phyloP scores from a whole-genome alignment of 331 rosid genomes.

The Telfairia occidentalis region DNA sequence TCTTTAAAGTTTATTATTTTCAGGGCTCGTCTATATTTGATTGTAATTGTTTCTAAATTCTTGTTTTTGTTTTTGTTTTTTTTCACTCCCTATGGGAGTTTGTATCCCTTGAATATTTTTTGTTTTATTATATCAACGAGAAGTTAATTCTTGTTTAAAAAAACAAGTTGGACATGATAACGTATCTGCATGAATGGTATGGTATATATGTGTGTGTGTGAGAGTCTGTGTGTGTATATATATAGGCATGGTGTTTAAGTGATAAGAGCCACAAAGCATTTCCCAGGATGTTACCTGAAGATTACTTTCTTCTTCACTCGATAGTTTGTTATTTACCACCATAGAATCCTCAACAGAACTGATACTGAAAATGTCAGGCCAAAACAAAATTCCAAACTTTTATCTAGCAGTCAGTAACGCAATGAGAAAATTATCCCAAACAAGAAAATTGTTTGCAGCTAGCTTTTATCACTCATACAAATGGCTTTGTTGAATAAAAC shows the following conservation, averaged over 20 bases:
- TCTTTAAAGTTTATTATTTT: too few species aligned
- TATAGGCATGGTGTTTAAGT: background rate
- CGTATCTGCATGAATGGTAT: too few species aligned
- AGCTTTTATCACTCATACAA: background rate
- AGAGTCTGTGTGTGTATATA: too few species aligned
- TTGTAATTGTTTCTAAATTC: too few species aligned
- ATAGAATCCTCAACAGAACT: slow-evolving; percentile 49
- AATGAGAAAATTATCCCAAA: background rate
- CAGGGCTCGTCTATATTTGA: too few species aligned
- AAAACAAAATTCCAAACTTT: slow-evolving; percentile 17
- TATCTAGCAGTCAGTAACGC: slow-evolving; percentile 6
- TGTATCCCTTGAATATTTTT: too few species aligned
- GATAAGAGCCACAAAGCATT: background rate
- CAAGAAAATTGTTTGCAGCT: background rate
- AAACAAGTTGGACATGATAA: too few species aligned
- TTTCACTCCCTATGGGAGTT: too few species aligned
- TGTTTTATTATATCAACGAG: too few species aligned
- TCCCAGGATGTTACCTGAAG: slow-evolving; percentile 54
- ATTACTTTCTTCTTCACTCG: slow-evolving; percentile 52
- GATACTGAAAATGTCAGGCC: slow-evolving; percentile 35
- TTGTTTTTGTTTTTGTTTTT: too few species aligned
- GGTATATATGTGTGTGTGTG: too few species aligned
- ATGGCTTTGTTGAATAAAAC: background rate
- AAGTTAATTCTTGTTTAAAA: too few species aligned
- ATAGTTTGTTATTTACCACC: slow-evolving; percentile 40